phyloP scores from a whole-genome alignment of 1,284 basidiomycete genomes.

The Microbotryum scabiosae region DNA sequence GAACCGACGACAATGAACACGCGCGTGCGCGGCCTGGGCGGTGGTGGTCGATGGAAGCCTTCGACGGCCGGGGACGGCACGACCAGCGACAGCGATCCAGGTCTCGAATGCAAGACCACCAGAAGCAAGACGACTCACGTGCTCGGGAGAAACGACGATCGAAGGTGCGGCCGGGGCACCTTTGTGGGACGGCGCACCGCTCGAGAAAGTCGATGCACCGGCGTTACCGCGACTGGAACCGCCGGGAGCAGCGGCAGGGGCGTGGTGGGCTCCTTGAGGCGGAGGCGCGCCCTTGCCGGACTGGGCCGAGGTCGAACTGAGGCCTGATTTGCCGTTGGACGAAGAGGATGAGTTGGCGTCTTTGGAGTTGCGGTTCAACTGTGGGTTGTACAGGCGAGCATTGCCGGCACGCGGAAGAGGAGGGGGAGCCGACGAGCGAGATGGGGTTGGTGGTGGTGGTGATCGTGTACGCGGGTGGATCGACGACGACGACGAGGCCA shows the following conservation, averaged over 20 bases:
- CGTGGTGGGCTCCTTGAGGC: slow-evolving; percentile 3
- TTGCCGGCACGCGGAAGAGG: not conserved
- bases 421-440: no score
- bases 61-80: no score
- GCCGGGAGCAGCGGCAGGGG: slow-evolving; percentile 6
- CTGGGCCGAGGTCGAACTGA: not conserved
- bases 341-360: not conserved
- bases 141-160: slow-evolving; percentile 73
- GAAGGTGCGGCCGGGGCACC: slow-evolving; percentile 10
- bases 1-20: no score
- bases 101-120: no score
- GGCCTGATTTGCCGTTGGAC: not conserved
- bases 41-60: no score
- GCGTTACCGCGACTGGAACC: not conserved
- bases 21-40: no score
- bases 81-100: no score
- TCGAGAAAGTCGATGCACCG: not conserved
- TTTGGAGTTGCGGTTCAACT: not conserved
- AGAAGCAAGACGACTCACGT: slow-evolving; percentile 24
- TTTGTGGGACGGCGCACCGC: not conserved
- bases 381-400: not conserved
- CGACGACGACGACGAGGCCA: no score
- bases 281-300: not conserved
- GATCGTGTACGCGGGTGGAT: no score
- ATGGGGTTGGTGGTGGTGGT: no score